These are phyloP conservation scores for Coniosporium apollinis DNA, from an alignment of 495 filamentous ascomycete genomes.

Conservation along the genomic window DNA sequence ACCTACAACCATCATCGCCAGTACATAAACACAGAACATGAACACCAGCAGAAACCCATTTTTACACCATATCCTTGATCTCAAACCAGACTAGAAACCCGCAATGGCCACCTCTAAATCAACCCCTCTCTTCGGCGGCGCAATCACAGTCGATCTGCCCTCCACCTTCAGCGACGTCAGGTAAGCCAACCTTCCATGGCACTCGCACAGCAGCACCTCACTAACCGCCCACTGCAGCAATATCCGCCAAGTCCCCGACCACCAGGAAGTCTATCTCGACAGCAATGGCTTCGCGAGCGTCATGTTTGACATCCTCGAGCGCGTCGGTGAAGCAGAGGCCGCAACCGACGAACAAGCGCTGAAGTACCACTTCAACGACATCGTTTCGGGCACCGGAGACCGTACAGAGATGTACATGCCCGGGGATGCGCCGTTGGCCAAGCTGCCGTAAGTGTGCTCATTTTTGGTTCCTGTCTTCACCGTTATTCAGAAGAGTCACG, in stretches of 20 bases:
- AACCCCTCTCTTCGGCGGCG: slow-evolving; percentile 63
- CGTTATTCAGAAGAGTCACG: too few species aligned
- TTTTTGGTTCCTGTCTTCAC: slow-evolving; percentile 12
- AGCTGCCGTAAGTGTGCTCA: slow-evolving; percentile 20
- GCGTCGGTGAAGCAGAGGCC: slow-evolving; percentile 31
- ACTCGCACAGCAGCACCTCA: background rate
- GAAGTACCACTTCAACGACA: slow-evolving; percentile 62
- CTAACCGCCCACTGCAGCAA: slow-evolving; percentile 30
- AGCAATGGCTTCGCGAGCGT: slow-evolving; percentile 57
- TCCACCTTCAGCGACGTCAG: slow-evolving; percentile 64
- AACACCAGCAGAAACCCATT: too few species aligned
- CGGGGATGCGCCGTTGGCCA: slow-evolving; percentile 21
- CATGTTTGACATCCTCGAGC: slow-evolving; percentile 77
- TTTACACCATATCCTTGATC: too few species aligned
- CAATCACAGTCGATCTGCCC: slow-evolving; percentile 57
- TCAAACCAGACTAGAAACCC: too few species aligned
- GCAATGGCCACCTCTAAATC: slow-evolving; percentile 34
- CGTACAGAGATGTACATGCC: slow-evolving; percentile 33
- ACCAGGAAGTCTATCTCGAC: slow-evolving; percentile 89
- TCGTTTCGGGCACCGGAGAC: slow-evolving; percentile 29
- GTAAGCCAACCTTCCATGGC: slow-evolving; percentile 27
- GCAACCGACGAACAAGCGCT: slow-evolving; percentile 47
- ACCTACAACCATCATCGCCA: too few species aligned
- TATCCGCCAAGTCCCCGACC: slow-evolving; percentile 79
- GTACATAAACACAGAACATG: too few species aligned